Base-by-base conservation (phyloP, 768 basidiomycete genomes). In the Botryobasidium botryosum region DNA sequence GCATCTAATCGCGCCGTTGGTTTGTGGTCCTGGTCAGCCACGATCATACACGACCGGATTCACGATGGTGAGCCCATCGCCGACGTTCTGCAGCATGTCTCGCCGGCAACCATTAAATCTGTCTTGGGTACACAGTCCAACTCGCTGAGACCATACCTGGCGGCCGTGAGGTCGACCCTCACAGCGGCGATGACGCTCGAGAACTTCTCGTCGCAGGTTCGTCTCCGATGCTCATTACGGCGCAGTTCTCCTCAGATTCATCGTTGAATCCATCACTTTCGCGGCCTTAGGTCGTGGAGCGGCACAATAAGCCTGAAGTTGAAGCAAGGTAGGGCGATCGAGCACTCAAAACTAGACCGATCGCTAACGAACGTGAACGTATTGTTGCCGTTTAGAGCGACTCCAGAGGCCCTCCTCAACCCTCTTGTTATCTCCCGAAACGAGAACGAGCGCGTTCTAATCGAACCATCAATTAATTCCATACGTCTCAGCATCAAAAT, bases 121-220 rank as follows among this genome's bases (percentile, higher is more conserved):
- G n/a, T n/a, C n/a, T n/a, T n/a, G n/a, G n/a, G n/a, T n/a, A n/a
- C n/a, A n/a, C 54, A 97, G 92, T 92, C 92, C 1, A 94, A 96
- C 68, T 82, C 85, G 5, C 70, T 97, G 37, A 73, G 92, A 57
- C 91, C 92, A 3, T 97, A 99, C 63, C 79, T 99, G 44, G 82
- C 86, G 20, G 90, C 90, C 17, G 94, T 99, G 45, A 72, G 94
- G 52, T 87, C 87, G 5, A 94, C 94, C 20, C 69, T 99, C 40
- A 97, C 92, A n/a, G 92, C 94, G 25, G 91, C 94, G 2, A 68
- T 99, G 53, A 96, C 91, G 1, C 69, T 99, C 50, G 88, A 99
- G 68, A 87, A 91, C 72, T 99, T 99, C 68, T 75, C 88, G 40
- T 97, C 92, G 8, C 92, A 99, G 72, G 85, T 87, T 61, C 55